A percentile compares a stretch with the other conserved stretches of the same genome.
Evolutionary conservation across 305 asterid genomes (phyloP).

Genomic region (Ilex paraguariensis): DNA sequence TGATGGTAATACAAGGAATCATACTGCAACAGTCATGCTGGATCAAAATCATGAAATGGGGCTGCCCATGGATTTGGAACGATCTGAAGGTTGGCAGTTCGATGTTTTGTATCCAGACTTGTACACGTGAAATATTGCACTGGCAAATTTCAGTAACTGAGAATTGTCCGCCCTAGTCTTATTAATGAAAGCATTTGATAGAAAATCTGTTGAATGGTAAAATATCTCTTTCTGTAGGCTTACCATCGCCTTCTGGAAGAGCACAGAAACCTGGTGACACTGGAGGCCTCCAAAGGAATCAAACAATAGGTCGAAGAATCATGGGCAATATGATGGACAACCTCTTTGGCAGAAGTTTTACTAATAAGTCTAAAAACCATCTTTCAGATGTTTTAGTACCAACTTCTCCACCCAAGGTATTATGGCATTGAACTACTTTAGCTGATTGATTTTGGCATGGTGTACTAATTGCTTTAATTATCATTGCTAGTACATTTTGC

Average conservation of each 20-base stretch:
- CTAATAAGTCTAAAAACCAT: slow-evolving; percentile 58
- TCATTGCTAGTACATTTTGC: no score
- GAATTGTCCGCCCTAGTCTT: no score
- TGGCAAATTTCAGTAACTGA: no score
- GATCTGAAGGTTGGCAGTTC: slow-evolving; percentile 64
- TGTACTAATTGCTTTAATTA: no score
- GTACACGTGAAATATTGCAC: no score
- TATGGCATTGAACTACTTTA: not conserved
- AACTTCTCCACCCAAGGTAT: slow-evolving; percentile 87
- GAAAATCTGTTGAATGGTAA: no score
- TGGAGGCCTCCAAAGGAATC: slow-evolving; percentile 70
- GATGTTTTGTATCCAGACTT: not conserved
- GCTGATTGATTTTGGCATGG: no score
- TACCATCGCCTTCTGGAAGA: slow-evolving; percentile 82
- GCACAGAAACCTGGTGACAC: slow-evolving; percentile 42
- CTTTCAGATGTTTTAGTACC: slow-evolving; percentile 50
- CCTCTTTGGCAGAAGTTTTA: slow-evolving; percentile 72
- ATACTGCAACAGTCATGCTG: slow-evolving; percentile 17
- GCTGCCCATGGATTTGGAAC: slow-evolving; percentile 50
- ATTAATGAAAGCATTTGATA: no score
- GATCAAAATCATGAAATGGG: slow-evolving; percentile 48
- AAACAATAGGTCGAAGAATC: slow-evolving; percentile 90
- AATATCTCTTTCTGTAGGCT: slow-evolving; percentile 38
- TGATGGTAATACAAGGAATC: slow-evolving; percentile 32
- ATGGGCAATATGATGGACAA: slow-evolving; percentile 99